Evolutionary conservation across 345 rosid genomes (phyloP).

Genomic region (Cochlearia excelsa): DNA sequence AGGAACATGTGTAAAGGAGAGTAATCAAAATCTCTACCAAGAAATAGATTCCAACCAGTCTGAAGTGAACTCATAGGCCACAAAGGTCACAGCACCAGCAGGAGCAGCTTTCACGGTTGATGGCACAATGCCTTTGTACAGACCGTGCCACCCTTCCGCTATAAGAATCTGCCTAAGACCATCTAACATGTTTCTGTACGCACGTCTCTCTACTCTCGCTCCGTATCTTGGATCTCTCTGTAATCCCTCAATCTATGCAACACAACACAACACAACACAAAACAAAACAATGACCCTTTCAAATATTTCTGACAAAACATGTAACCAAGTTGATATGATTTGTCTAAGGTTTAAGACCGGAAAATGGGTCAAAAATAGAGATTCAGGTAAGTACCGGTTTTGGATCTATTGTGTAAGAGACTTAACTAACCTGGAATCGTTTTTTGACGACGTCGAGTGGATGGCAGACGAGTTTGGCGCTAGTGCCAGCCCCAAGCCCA

Average conservation of each 20-base stretch:
- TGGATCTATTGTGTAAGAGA: constrained; percentile 1
- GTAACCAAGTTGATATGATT: no score
- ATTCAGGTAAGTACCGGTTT: no score
- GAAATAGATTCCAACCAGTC: constrained; percentile 75
- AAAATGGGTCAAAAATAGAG: no score
- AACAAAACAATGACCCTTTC: no score
- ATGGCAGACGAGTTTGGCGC: constrained; percentile 97
- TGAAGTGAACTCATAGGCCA: constrained; percentile 69
- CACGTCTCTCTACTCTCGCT: constrained; percentile 64
- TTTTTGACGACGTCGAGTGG: constrained; percentile 98
- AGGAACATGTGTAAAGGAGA: constrained; percentile 10
- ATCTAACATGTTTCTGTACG: constrained; percentile 80
- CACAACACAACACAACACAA: no score
- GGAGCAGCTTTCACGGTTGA: constrained; percentile 98
- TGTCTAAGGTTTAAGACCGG: no score
- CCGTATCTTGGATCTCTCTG: constrained; percentile 87
- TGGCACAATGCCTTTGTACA: constrained; percentile 90
- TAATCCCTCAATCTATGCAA: constrained; percentile 85
- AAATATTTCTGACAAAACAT: no score
- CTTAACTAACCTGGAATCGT: constrained; percentile 78
- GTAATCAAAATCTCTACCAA: constrained; percentile 37
- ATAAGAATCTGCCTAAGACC: constrained; percentile 56
- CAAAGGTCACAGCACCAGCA: constrained; percentile 95
- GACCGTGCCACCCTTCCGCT: constrained; percentile 83
- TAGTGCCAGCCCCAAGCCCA: constrained; percentile 93